Base-by-base conservation (phyloP, 2,329 filamentous ascomycete genomes). In the Talaromyces sp. region DNA sequence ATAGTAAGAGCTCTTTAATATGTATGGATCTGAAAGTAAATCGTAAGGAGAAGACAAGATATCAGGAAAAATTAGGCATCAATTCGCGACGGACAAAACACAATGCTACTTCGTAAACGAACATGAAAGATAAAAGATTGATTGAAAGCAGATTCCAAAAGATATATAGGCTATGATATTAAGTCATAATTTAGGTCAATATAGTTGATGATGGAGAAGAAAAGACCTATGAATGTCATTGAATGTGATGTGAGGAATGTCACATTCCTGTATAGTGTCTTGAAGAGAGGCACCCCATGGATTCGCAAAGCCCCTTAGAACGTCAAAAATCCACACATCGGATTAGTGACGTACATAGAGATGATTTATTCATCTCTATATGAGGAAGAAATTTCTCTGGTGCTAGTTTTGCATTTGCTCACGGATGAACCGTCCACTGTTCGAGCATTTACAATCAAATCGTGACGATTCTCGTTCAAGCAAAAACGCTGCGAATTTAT, bases 221-320 rank as follows among this genome's bases (percentile, higher is more conserved):
- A 35, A n/a, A 14, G 24, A 59, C 39, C 2, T 39, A 33, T 8
- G 19, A 37, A 10, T 37, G 27, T 31, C 27, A 31, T 31, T 24
- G 22, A 16, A 49, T 37, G 6, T 22, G n/a, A 49, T 47, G 16
- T 19, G 31, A 47, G 58, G 58, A 60, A 63, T 49, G 50, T 63
- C 43, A 11, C 61, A 63, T 63, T 63, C 61, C 31, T 63, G 14
- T 47, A 37, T 31, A 49, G 9, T 22, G 11, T n/a, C 11, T 11
- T n/a, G 22, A n/a, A 27, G 56, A 41, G 56, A 41, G 13, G 56
- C 56, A 31, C 13, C 5, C 16, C n/a, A n/a, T n/a, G 19, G 4
- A 33, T 43, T 31, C 8, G 22, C 24, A 31, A 43, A 39, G 19
- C 43, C 43, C 43, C 39, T 59, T 45, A 45, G 22, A 13, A 39